These are phyloP conservation scores for Candida qinlingensis DNA, from an alignment of 805 yeast species.

Conservation along the genomic window DNA sequence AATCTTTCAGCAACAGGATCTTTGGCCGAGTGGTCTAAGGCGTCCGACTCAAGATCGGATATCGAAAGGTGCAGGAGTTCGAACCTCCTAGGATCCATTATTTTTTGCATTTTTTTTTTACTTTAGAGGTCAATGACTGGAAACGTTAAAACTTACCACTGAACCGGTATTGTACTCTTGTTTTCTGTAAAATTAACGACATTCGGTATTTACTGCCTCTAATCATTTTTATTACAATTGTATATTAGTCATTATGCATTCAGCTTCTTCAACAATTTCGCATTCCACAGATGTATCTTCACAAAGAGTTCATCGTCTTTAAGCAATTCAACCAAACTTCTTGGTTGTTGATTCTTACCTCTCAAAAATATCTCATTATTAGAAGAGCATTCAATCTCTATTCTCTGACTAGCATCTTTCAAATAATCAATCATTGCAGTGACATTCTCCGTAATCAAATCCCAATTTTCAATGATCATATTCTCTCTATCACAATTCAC, in stretches of 20 bases:
- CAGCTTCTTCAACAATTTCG: slow-evolving; percentile 40
- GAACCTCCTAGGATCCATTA: slow-evolving; percentile 10
- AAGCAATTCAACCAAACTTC: slow-evolving; percentile 48
- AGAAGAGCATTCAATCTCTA: slow-evolving; percentile 24
- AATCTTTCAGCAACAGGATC: slow-evolving; percentile 1
- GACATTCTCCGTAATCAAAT: slow-evolving; percentile 38
- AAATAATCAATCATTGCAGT: slow-evolving; percentile 37
- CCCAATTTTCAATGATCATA: slow-evolving; percentile 52
- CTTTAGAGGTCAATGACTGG: too few species aligned
- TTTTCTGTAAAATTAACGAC: too few species aligned
- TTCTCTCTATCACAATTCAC: slow-evolving; percentile 51
- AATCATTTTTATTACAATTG: too few species aligned
- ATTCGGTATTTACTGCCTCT: too few species aligned
- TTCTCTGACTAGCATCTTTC: slow-evolving; percentile 24
- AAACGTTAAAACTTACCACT: too few species aligned
- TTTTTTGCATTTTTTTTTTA: not conserved
- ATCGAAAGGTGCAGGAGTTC: slow-evolving; percentile 9
- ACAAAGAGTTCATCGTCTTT: slow-evolving; percentile 50
- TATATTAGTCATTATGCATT: not conserved
- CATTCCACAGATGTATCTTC: slow-evolving; percentile 60
- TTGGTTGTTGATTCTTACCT: slow-evolving; percentile 49
- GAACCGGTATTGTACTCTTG: too few species aligned
- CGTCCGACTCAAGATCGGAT: slow-evolving; percentile 12
- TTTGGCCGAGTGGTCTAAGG: slow-evolving; percentile 13
- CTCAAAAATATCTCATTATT: slow-evolving; percentile 49